phyloP scores from a whole-genome alignment of 2,329 filamentous ascomycete species.

The Tolypocladium nubicola region DNA sequence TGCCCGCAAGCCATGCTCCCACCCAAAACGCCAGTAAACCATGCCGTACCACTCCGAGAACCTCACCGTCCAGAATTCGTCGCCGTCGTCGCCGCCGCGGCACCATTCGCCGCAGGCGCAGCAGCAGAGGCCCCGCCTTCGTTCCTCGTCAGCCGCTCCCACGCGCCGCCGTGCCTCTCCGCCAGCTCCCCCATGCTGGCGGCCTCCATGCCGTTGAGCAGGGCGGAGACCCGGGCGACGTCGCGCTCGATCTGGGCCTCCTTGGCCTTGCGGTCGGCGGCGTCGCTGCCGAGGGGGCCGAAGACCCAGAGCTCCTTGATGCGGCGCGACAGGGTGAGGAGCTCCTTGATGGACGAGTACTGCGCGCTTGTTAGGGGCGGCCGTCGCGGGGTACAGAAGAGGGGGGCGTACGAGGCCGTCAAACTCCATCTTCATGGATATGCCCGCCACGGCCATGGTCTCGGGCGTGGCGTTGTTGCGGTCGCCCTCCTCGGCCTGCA shows the following conservation, averaged over 20 bases:
- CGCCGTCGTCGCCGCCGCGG: neutral
- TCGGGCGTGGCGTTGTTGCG: conserved; percentile 27
- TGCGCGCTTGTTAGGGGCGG: conserved; percentile 2
- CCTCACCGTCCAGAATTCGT: neutral
- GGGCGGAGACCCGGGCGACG: conserved; percentile 20
- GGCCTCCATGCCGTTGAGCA: conserved; percentile 25
- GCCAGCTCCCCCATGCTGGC: conserved; percentile 22
- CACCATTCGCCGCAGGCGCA: neutral
- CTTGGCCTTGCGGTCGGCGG: conserved; percentile 22
- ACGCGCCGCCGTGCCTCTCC: conserved; percentile 23
- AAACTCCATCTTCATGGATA: conserved; percentile 35
- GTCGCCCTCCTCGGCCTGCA: conserved; percentile 26
- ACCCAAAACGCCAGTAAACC: neutral
- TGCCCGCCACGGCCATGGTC: conserved; percentile 29
- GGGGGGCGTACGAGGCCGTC: conserved; percentile 24
- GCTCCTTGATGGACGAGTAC: conserved; percentile 33
- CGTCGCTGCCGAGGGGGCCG: conserved; percentile 27
- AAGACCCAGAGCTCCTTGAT: conserved; percentile 37
- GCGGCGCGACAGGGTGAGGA: conserved; percentile 30
- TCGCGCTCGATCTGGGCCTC: conserved; percentile 25
- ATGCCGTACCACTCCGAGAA: neutral
- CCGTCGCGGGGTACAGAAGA: too few relatives aligned
- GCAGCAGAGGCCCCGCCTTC: conserved; percentile 1
- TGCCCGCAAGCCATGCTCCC: neutral
- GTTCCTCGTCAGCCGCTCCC: conserved; percentile 18